Evolutionary conservation across 352 stramenopile species (phyloP).

Genomic region (Pythium sukuiense): DNA sequence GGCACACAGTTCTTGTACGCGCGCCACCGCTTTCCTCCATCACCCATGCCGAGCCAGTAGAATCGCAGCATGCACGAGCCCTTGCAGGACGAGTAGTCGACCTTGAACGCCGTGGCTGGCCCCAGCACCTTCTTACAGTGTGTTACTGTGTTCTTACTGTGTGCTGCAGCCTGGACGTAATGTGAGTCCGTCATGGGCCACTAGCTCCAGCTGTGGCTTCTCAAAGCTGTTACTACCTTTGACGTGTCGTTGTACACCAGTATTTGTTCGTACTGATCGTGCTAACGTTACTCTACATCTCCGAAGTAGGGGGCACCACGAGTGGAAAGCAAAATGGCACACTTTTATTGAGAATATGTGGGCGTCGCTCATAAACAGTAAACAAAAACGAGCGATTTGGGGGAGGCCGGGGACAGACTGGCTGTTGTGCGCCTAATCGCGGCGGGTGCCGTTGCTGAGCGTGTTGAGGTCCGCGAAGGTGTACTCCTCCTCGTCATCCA

Average conservation of each 20-base stretch:
- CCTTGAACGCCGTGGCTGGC: not conserved
- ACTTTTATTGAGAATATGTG: not conserved
- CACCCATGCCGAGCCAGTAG: slow-evolving; percentile 25
- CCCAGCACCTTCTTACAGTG: slow-evolving; percentile 14
- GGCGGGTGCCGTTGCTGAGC: not conserved
- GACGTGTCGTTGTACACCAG: no score
- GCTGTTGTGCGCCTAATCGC: not conserved
- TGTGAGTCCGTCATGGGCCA: no score
- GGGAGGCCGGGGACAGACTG: no score
- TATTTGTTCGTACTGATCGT: no score
- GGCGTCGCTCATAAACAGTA: not conserved
- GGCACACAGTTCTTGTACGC: slow-evolving; percentile 3
- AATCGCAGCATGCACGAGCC: slow-evolving; percentile 20
- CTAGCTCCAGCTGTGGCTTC: no score
- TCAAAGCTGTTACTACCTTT: no score
- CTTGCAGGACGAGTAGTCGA: slow-evolving; percentile 22
- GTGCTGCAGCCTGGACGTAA: no score
- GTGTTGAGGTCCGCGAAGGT: not conserved
- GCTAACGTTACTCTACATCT: no score
- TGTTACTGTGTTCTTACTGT: no score
- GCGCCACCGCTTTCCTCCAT: slow-evolving; percentile 11
- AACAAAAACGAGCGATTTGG: not conserved
- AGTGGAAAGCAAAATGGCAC: not conserved
- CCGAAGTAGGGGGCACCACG: not conserved
- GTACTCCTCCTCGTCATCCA: not conserved